Percentiles rank a stretch among this genome's conserved stretches.
phyloP scores from a whole-genome alignment of 2,329 filamentous ascomycete species.

The Cordyceps cicadae region DNA sequence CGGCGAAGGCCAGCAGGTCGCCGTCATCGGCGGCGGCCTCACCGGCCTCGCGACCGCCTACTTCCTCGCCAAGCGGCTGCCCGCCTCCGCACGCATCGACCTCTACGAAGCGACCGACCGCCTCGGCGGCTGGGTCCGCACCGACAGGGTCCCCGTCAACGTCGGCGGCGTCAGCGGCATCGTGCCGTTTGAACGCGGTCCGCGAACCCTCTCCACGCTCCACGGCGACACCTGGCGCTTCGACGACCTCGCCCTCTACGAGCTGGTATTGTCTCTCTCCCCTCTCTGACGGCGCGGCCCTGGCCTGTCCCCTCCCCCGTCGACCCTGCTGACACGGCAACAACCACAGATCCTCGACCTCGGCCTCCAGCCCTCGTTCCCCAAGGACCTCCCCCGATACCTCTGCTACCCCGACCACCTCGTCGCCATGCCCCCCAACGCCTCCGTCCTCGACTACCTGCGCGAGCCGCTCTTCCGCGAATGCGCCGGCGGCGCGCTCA shows the following conservation, averaged over 20 bases:
- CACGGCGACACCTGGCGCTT: constrained; percentile 32
- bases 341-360: constrained; percentile 25
- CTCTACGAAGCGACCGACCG: constrained; percentile 66
- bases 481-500: constrained; percentile 21
- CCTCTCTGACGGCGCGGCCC: too few species aligned
- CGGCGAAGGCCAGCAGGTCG: constrained; percentile 35
- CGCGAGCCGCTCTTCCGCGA: constrained; percentile 27
- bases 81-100: constrained; percentile 58
- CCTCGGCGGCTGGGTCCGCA: constrained; percentile 79
- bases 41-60: constrained; percentile 74
- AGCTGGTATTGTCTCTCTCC: constrained; percentile 49
- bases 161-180: constrained; percentile 44
- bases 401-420: constrained; percentile 80
- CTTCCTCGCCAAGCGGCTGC: constrained; percentile 63
- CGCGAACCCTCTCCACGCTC: constrained; percentile 62
- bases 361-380: constrained; percentile 39
- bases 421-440: constrained; percentile 25
- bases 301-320: too few species aligned
- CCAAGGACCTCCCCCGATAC: constrained; percentile 49
- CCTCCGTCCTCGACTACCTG: constrained; percentile 20
- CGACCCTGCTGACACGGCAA: background rate
- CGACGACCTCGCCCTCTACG: constrained; percentile 59
- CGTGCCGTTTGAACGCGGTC: constrained; percentile 75
- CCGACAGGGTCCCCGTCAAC: constrained; percentile 49
- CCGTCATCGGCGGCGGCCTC: constrained; percentile 72